Base-by-base conservation (phyloP, 257 asterid genomes). In the Nyctanthes arbortristis region DNA sequence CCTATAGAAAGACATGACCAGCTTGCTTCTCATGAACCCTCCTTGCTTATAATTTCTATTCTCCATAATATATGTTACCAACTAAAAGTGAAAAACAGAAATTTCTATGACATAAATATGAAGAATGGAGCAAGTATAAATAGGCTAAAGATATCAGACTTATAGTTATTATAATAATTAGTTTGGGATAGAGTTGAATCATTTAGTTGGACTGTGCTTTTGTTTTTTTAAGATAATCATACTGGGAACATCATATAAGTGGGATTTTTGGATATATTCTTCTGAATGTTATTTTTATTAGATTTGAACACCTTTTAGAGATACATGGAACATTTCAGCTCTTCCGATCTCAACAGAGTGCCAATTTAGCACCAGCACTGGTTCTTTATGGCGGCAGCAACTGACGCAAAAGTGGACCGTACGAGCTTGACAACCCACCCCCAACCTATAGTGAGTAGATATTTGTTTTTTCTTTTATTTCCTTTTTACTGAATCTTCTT, bases 1-100 rank as follows among this genome's bases (percentile, higher is more conserved):
- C 43, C 85, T 77, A 61, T 68, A 73, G 73, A 87, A 85, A 20
- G 96, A 88, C 91, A 85, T 77, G 3, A 87, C 67, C 58, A 84
- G 84, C 84, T 79, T 87, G 78, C 85, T 82, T 56, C 75, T 81
- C 85, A 84, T 70, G 30, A 77, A 61, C 3, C 87, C 80, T 36
- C 76, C 80, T 68, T 80, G 84, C 73, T 81, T 84, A 11, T 65
- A 73, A 45, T 65, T 77, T 3, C 62, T 40, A 30, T 20, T 74
- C 71, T 81, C 91, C 85, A 81, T 81, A 7, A 49, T 49, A 49
- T 7, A 22, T 12, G 0, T 20, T 7, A 10, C n/a, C n/a, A n/a
- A n/a, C n/a, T n/a, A n/a, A n/a, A n/a, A n/a, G n/a, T n/a, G n/a
- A 29, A 45, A 43, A 9, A 7, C 29, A 30, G 57, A 22, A 30